Evolutionary conservation across 805 yeast genomes (phyloP).

Genomic region (Clavispora phyllophila): DNA sequence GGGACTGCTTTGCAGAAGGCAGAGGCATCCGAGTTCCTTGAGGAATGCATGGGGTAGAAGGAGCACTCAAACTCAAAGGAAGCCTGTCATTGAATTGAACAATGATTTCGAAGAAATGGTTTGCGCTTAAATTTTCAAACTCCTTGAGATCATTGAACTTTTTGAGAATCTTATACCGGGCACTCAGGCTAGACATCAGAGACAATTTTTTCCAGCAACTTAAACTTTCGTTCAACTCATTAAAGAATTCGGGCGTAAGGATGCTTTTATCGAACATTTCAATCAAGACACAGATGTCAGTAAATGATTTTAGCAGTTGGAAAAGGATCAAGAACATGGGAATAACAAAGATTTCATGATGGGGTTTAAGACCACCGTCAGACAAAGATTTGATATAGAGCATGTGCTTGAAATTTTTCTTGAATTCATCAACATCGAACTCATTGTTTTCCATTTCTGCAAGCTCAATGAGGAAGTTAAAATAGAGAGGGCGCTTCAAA

Average conservation of each 20-base stretch:
- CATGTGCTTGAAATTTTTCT: constrained; percentile 24
- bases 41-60: constrained; percentile 34
- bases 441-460: constrained; percentile 9
- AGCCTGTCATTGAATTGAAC: constrained; percentile 37
- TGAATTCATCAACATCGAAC: constrained; percentile 14
- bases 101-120: constrained; percentile 28
- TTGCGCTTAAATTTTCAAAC: constrained; percentile 29
- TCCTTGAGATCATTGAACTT: constrained; percentile 24
- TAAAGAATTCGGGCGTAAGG: constrained; percentile 24
- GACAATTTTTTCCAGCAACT: constrained; percentile 24
- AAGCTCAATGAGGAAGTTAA: constrained; percentile 14
- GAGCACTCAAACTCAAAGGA: constrained; percentile 41
- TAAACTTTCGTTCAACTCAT: constrained; percentile 22
- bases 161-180: constrained; percentile 19
- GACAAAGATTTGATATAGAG: constrained; percentile 36
- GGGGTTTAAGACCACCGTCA: constrained; percentile 32
- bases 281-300: constrained; percentile 24
- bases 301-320: constrained; percentile 17
- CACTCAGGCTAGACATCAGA: constrained; percentile 15
- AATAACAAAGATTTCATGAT: constrained; percentile 36
- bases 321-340: constrained; percentile 32
- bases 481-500: constrained; percentile 27
- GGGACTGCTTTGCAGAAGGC: background rate
- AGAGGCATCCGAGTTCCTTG: constrained; percentile 4
- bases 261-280: constrained; percentile 31